These are phyloP conservation scores for Proliferodiscus dingleyae DNA, from an alignment of 2,329 filamentous ascomycete genomes.

Conservation along the genomic window DNA sequence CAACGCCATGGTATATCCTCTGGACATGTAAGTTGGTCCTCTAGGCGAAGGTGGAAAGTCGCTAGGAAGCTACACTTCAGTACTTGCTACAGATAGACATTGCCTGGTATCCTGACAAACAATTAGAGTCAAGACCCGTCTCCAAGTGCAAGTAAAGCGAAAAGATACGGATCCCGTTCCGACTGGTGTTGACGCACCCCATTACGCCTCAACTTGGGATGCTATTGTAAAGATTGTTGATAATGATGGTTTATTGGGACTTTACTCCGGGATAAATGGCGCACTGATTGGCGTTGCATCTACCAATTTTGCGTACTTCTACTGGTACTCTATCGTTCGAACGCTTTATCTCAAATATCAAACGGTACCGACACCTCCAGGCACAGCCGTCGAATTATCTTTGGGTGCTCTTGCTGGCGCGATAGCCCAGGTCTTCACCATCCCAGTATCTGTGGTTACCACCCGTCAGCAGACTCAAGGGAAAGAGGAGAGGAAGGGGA, in stretches of 20 bases:
- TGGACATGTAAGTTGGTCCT: conserved; percentile 74
- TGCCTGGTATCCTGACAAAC: too few relatives aligned
- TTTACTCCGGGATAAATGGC: conserved; percentile 86
- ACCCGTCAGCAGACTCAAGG: conserved; percentile 92
- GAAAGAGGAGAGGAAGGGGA: conserved; percentile 77
- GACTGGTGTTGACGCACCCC: conserved; percentile 48
- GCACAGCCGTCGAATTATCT: conserved; percentile 75
- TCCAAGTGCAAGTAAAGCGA: conserved; percentile 87
- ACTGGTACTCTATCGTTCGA: conserved; percentile 92
- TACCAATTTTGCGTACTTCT: conserved; percentile 99
- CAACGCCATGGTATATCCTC: conserved; percentile 90
- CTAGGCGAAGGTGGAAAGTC: not conserved
- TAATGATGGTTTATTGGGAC: conserved; percentile 72
- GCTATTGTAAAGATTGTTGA: conserved; percentile 79
- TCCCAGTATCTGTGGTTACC: conserved; percentile 91
- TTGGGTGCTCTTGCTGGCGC: conserved; percentile 86
- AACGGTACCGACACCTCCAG: conserved; percentile 58
- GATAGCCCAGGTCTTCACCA: conserved; percentile 90
- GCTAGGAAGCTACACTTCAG: not conserved
- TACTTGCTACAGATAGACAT: too few relatives aligned
- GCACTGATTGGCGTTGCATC: conserved; percentile 88
- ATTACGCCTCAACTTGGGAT: conserved; percentile 85
- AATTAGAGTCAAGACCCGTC: conserved; percentile 94
- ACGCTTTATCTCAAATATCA: conserved; percentile 65
- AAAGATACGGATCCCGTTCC: conserved; percentile 42